Evolutionary conservation across 2,329 filamentous ascomycete species (phyloP).

Genomic region (Cylindrodendrum hubeiense): DNA sequence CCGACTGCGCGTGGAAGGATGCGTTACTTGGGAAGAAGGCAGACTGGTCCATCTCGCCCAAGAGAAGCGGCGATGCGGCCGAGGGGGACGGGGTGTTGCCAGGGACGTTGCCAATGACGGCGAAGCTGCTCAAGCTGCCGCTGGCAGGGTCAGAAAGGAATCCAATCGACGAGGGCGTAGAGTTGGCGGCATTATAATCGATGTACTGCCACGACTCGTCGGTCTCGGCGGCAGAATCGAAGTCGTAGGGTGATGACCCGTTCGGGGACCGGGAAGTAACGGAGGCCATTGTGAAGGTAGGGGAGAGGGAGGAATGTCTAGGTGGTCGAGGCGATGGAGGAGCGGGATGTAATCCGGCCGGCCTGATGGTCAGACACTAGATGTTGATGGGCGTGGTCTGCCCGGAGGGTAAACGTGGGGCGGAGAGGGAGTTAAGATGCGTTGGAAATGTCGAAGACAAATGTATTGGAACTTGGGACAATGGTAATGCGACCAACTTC

Average conservation of each 20-base stretch:
- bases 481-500: conserved; percentile 24
- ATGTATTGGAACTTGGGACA: not conserved
- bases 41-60: conserved; percentile 54
- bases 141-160: conserved; percentile 65
- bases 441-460: not conserved
- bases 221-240: conserved; percentile 53
- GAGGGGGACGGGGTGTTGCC: conserved; percentile 45
- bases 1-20: conserved; percentile 43
- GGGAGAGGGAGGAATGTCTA: not conserved
- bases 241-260: conserved; percentile 53
- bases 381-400: not conserved
- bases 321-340: conserved; percentile 5
- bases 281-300: conserved; percentile 49
- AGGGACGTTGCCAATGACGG: conserved; percentile 55
- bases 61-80: conserved; percentile 57
- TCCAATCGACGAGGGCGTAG: conserved; percentile 54
- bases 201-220: conserved; percentile 62
- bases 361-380: not conserved
- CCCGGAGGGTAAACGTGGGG: no score
- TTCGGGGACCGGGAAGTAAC: conserved; percentile 56
- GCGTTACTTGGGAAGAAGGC: conserved; percentile 50
- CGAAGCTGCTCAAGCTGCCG: conserved; percentile 64
- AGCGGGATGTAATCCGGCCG: not conserved
- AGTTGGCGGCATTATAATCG: conserved; percentile 51
- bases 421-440: not conserved